Conservation (phyloP, 1,284 basidiomycete species). For the Fomitopsis betulina region DNA sequence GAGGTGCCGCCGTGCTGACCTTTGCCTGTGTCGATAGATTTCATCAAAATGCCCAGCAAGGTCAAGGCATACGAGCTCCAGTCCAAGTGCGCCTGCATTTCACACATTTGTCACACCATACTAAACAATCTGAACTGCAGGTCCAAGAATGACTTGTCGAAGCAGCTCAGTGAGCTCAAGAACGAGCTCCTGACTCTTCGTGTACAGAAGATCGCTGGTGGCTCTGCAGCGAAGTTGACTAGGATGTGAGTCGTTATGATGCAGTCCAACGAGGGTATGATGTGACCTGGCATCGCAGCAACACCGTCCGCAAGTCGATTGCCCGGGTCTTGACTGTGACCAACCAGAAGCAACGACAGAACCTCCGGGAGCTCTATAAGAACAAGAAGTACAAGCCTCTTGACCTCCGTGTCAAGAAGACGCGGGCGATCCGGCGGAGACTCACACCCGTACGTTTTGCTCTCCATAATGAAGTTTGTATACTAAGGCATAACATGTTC, state of each 20-base stretch:
- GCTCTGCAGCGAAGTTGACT: conserved; percentile 93
- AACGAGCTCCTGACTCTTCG: conserved; percentile 89
- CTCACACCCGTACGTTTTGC: conserved; percentile 72
- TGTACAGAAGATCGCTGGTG: conserved; percentile 98
- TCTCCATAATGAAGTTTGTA: background rate
- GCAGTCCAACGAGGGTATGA: background rate
- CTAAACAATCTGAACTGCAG: conserved; percentile 36
- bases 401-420: conserved; percentile 98
- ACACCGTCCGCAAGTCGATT: conserved; percentile 97
- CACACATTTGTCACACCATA: conserved; percentile 3
- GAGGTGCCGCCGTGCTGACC: conserved; percentile 8
- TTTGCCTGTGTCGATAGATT: conserved; percentile 15
- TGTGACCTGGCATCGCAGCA: conserved; percentile 44
- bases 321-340: conserved; percentile 98
- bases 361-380: conserved; percentile 98
- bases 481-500: conserved; percentile 5
- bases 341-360: conserved; percentile 97
- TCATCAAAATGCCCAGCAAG: conserved; percentile 72
- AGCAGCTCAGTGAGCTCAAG: conserved; percentile 95
- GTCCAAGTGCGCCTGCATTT: conserved; percentile 71
- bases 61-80: conserved; percentile 99
- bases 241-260: conserved; percentile 75
- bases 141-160: conserved; percentile 96
- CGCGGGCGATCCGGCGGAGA: conserved; percentile 95
- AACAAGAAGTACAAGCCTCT: conserved; percentile 96